Evolutionary conservation across 2,329 filamentous ascomycete genomes (phyloP), one percentile per base, ranked within the genome.

Genomic region (Penicillium frequentans): DNA sequence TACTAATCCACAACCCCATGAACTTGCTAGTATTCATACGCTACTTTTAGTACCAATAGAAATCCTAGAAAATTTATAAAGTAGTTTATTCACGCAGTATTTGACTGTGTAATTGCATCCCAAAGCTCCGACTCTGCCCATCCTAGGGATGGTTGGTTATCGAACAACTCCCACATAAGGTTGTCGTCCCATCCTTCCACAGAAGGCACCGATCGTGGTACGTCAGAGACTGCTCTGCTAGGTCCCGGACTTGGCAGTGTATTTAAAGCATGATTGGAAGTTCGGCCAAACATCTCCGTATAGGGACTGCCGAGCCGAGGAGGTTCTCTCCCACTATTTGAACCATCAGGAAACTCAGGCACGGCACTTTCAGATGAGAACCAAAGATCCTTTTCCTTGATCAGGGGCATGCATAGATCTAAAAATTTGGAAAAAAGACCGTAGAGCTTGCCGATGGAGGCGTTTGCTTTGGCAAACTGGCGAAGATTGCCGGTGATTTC

Each of bases 141-240:
- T 11, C 60, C 64, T 14, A 66, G 50, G 8, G 64, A 65, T 9
- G 63, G 64, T 43, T 66, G 63, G 11, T 65, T 66, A 52, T 65
- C 58, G 24, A 66, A 66, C 16, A 66, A 26, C 42, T 66, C 63
- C 64, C 64, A 66, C 58, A 66, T 63, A 24, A 65, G 56, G 57
- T 54, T 65, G 44, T 66, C 64, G 57, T 65, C 48, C 64, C 63
- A 66, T 5, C 63, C 64, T 26, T 56, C 61, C 19, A 62, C 50
- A 26, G 50, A 52, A 13, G 49, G 48, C 23, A 50, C 33, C 29
- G 62, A 49, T 14, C 29, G 47, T 8, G 52, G 46, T 14, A 56
- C 51, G 19, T 35, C 52, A 14, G 58, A 35, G 9, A 31, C 23
- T 27, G 33, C 51, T 3, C 39, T 55, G 14, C 49, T 54, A 10